A percentile compares a stretch with the other conserved stretches of the same genome.
Conservation (phyloP, 163 green algal species). For the Chlamydomonas reinhardtii region DNA sequence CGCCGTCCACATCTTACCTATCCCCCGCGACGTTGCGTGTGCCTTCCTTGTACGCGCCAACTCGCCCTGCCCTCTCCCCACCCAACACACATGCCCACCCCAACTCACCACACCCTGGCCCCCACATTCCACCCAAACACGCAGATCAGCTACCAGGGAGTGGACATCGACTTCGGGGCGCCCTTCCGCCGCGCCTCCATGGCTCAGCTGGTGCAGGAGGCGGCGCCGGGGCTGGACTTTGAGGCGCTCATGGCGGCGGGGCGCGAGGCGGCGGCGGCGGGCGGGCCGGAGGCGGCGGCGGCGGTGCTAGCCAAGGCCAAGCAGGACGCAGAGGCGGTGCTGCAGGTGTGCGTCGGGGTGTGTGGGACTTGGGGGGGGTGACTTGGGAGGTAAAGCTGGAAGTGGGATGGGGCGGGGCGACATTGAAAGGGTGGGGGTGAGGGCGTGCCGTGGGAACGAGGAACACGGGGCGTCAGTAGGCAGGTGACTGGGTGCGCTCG, state of each 20-base stretch:
- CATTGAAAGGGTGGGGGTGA: background rate
- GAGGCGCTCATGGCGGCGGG: conserved; percentile 29
- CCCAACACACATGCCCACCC: too few species aligned
- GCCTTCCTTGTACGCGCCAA: too few species aligned
- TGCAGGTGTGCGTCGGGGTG: background rate
- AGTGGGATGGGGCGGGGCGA: background rate
- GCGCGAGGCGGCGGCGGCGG: conserved; percentile 7
- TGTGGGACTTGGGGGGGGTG: background rate
- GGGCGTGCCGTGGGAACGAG: too few species aligned
- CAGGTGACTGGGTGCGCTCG: too few species aligned
- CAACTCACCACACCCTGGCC: too few species aligned
- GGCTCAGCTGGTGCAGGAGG: conserved; percentile 91
- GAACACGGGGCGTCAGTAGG: too few species aligned
- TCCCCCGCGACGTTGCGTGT: too few species aligned
- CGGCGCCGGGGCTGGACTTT: conserved; percentile 68
- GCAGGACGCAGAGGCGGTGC: conserved; percentile 13
- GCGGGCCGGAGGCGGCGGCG: conserved; percentile 48
- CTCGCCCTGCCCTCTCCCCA: too few species aligned
- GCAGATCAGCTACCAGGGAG: conserved; percentile 84
- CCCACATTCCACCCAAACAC: too few species aligned
- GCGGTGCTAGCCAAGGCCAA: conserved; percentile 47
- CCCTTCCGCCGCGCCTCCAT: conserved; percentile 94
- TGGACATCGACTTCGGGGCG: conserved; percentile 83
- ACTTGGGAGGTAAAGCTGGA: background rate
- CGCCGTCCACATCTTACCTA: too few species aligned